Evolutionary conservation across 768 basidiomycete species (phyloP).

Genomic region (Termitomyces sp.): DNA sequence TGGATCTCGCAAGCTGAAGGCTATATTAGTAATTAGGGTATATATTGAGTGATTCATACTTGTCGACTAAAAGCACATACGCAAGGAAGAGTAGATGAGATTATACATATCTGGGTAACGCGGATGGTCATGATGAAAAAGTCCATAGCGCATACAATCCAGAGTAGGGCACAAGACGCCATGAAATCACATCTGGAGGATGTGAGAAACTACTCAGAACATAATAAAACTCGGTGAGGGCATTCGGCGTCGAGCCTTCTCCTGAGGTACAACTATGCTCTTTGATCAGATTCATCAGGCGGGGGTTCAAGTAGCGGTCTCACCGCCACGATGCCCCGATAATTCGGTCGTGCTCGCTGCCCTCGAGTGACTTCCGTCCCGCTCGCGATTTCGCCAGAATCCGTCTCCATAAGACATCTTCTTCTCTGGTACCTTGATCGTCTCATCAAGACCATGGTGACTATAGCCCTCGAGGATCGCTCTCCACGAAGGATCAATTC

Average conservation of each 20-base stretch:
- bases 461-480: slow-evolving; percentile 29
- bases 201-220: not conserved
- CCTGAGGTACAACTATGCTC: not conserved
- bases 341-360: slow-evolving; percentile 2
- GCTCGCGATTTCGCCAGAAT: slow-evolving; percentile 28
- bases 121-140: not conserved
- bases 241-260: slow-evolving; percentile 10
- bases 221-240: slow-evolving; percentile 12
- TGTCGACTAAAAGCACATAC: not conserved
- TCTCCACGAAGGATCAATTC: slow-evolving; percentile 53
- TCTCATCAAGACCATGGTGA: not conserved
- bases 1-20: not conserved
- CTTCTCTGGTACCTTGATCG: slow-evolving; percentile 22
- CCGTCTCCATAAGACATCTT: slow-evolving; percentile 28
- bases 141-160: not conserved
- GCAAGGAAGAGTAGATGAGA: not conserved
- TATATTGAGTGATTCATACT: not conserved
- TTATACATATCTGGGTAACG: not conserved
- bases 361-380: slow-evolving; percentile 8
- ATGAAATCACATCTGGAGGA: not conserved
- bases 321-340: slow-evolving; percentile 3
- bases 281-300: not conserved
- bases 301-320: not conserved
- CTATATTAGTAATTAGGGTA: not conserved
- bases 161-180: not conserved